These are phyloP conservation scores for Neonectria faginata DNA, from an alignment of 2,329 filamentous ascomycete genomes.

Conservation along the genomic window DNA sequence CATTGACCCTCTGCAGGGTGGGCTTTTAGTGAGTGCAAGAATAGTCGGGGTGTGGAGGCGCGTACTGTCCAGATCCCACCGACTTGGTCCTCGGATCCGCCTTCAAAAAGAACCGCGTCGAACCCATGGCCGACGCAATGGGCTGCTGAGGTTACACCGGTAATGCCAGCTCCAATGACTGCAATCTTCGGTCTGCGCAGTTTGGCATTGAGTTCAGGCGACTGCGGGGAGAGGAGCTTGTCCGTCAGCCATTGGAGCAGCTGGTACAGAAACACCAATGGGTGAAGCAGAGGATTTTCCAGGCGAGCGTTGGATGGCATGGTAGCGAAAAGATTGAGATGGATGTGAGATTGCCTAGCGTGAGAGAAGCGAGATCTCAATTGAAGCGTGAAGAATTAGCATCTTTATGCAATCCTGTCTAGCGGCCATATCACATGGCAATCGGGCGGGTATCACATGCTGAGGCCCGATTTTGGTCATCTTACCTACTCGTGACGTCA, in stretches of 20 bases:
- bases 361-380: not conserved
- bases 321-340: not conserved
- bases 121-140: conserved; percentile 90
- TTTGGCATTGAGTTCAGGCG: conserved; percentile 69
- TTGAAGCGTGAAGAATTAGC: not conserved
- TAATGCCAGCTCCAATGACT: conserved; percentile 78
- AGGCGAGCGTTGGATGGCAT: conserved; percentile 51
- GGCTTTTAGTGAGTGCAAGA: conserved; percentile 8
- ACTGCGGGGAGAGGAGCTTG: conserved; percentile 75
- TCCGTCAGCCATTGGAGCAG: conserved; percentile 73
- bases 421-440: not conserved
- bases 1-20: conserved; percentile 74
- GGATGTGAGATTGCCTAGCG: not conserved
- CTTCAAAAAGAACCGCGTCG: conserved; percentile 83
- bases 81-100: conserved; percentile 71
- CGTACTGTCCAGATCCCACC: conserved; percentile 85
- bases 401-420: not conserved
- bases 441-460: not conserved
- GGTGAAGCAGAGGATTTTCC: conserved; percentile 60
- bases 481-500: conserved; percentile 14
- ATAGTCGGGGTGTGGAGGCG: conserved; percentile 1
- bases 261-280: conserved; percentile 72
- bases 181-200: conserved; percentile 75
- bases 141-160: conserved; percentile 80
- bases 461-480: not conserved